phyloP scores from a whole-genome alignment of 2,329 filamentous ascomycete genomes.

The Pleomassaria siparia region DNA sequence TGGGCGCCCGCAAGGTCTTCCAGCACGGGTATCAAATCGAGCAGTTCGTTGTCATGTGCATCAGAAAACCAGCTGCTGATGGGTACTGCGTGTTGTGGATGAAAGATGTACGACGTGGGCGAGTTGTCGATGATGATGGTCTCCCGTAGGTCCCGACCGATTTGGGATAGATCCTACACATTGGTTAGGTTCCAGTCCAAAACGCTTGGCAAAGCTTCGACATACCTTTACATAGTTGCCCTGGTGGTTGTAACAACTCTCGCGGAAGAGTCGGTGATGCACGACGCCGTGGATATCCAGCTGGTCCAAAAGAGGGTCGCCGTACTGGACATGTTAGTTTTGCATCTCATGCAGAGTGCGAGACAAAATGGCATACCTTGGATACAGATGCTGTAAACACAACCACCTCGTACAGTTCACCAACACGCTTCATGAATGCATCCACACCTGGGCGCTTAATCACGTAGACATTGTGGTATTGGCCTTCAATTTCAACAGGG shows the following conservation, averaged over 20 bases:
- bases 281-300: slow-evolving; percentile 96
- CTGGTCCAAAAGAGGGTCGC: slow-evolving; percentile 92
- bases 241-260: slow-evolving; percentile 99
- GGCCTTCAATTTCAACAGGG: slow-evolving; percentile 96
- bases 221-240: slow-evolving; percentile 92
- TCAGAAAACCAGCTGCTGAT: slow-evolving; percentile 99
- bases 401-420: slow-evolving; percentile 96
- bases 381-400: slow-evolving; percentile 98
- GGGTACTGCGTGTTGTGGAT: slow-evolving; percentile 96
- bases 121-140: slow-evolving; percentile 99
- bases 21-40: slow-evolving; percentile 96
- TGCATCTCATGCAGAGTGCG: not conserved
- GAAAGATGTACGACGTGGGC: slow-evolving; percentile 98
- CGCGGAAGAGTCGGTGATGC: slow-evolving; percentile 92
- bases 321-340: slow-evolving; percentile 66
- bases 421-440: slow-evolving; percentile 97
- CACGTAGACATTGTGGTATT: slow-evolving; percentile 99
- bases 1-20: slow-evolving; percentile 89
- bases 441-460: slow-evolving; percentile 99
- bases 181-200: slow-evolving; percentile 10
- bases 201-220: slow-evolving; percentile 6
- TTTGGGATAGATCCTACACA: slow-evolving; percentile 81
- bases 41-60: slow-evolving; percentile 96
- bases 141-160: slow-evolving; percentile 91
- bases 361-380: slow-evolving; percentile 62